Conservation (phyloP, 306 rosid species). For the Quercus dentata region DNA sequence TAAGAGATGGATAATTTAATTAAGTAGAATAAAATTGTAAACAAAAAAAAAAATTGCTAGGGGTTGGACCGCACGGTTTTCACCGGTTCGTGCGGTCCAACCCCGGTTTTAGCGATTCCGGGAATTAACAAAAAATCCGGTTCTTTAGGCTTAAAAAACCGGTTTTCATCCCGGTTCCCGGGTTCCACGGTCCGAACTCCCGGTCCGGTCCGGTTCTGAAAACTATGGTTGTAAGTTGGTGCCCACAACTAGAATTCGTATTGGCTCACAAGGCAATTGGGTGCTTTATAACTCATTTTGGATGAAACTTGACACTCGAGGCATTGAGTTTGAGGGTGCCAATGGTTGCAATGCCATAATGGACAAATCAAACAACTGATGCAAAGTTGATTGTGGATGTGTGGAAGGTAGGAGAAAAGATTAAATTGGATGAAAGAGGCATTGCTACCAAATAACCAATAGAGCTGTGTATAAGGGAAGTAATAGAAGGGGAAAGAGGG, state of each 20-base stretch:
- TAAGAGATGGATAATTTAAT: too few relatives aligned
- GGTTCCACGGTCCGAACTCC: too few relatives aligned
- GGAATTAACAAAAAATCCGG: too few relatives aligned
- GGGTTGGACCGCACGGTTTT: too few relatives aligned
- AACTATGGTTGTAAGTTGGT: too few relatives aligned
- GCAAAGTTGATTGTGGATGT: slow-evolving; percentile 2
- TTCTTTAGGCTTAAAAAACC: too few relatives aligned
- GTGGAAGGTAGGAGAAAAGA: slow-evolving; percentile 11
- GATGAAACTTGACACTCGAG: slow-evolving; percentile 13
- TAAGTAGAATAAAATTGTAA: too few relatives aligned
- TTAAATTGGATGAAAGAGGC: not conserved
- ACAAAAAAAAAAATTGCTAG: too few relatives aligned
- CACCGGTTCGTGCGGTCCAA: too few relatives aligned
- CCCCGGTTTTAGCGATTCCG: too few relatives aligned
- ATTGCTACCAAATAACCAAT: not conserved
- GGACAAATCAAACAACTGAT: slow-evolving; percentile 9
- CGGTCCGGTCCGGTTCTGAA: too few relatives aligned
- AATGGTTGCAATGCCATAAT: slow-evolving; percentile 9
- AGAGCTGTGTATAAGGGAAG: not conserved
- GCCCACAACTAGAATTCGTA: slow-evolving; percentile 4
- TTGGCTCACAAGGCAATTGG: not conserved
- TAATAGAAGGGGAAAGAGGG: not conserved
- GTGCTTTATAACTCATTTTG: slow-evolving; percentile 3
- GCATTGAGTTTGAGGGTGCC: slow-evolving; percentile 1
- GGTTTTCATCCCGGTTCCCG: too few relatives aligned